Conservation (phyloP, 768 basidiomycete genomes). For the Panaeolus cyanescens region DNA sequence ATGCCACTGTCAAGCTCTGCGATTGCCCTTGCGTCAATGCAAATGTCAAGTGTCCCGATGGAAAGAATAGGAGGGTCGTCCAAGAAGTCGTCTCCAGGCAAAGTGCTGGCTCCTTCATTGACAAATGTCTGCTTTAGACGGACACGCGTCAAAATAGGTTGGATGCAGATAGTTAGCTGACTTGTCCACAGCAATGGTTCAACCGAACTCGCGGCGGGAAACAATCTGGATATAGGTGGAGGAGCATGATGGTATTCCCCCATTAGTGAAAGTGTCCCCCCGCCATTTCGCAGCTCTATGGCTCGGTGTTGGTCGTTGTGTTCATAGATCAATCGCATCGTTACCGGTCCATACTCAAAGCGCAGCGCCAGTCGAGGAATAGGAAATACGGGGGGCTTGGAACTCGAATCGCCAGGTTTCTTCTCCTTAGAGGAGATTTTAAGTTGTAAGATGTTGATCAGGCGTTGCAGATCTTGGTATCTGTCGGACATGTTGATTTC, state of each 20-base stretch:
- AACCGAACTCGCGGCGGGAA: conserved; percentile 34
- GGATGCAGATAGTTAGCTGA: conserved; percentile 40
- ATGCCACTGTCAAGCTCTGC: conserved; percentile 53
- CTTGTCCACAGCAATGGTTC: conserved; percentile 48
- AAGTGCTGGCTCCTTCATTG: conserved; percentile 23
- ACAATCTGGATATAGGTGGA: conserved; percentile 19
- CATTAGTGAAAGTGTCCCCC: conserved; percentile 42
- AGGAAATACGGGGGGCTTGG: conserved; percentile 25
- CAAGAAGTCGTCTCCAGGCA: conserved; percentile 38
- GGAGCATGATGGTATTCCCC: conserved; percentile 42
- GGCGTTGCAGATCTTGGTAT: conserved; percentile 49
- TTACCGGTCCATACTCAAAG: conserved; percentile 50
- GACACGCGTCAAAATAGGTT: conserved; percentile 58
- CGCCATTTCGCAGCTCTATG: conserved; percentile 59
- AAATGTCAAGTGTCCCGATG: conserved; percentile 56
- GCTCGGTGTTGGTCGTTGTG: conserved; percentile 45
- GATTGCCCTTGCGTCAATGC: conserved; percentile 43
- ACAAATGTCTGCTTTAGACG: conserved; percentile 35
- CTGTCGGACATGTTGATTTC: conserved; percentile 54
- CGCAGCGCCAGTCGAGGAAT: conserved; percentile 54
- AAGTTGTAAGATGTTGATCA: conserved; percentile 29
- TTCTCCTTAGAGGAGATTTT: conserved; percentile 10
- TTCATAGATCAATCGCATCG: conserved; percentile 50
- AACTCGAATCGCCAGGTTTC: conserved; percentile 8
- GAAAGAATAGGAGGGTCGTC: conserved; percentile 57